Percentiles rank a stretch among this genome's conserved stretches.
Conservation (phyloP, 495 filamentous ascomycete species). For the Cercophora scortea region DNA sequence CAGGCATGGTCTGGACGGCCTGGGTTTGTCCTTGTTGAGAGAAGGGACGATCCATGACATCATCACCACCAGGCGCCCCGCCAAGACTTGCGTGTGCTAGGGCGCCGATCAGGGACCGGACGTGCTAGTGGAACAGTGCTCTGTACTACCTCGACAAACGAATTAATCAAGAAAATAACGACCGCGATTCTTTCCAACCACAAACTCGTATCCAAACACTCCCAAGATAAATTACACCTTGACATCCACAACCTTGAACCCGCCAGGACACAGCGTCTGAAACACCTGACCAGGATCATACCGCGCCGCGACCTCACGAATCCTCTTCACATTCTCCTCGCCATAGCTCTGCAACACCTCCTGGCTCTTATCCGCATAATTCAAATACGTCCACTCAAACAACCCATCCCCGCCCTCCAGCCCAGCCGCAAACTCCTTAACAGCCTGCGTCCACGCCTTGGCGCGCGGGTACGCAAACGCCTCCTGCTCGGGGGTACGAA, state of each 20-base stretch:
- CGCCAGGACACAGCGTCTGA: conserved; percentile 34
- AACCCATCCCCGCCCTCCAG: conserved; percentile 11
- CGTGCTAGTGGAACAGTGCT: too few relatives aligned
- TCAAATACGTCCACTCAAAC: conserved; percentile 25
- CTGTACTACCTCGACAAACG: too few relatives aligned
- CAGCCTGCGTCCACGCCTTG: conserved; percentile 4
- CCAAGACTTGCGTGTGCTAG: too few relatives aligned
- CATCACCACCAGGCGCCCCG: too few relatives aligned
- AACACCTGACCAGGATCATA: conserved; percentile 47
- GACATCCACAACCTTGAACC: conserved; percentile 23
- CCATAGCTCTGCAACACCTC: conserved; percentile 43
- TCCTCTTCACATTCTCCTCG: conserved; percentile 25
- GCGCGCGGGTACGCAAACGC: conserved; percentile 5
- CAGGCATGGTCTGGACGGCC: too few relatives aligned
- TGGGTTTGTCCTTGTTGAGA: too few relatives aligned
- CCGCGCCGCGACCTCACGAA: conserved; percentile 29
- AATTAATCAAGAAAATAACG: too few relatives aligned
- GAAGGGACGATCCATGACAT: too few relatives aligned
- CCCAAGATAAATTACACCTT: background rate
- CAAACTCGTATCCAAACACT: too few relatives aligned
- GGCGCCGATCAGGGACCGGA: too few relatives aligned
- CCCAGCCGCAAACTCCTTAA: conserved; percentile 8
- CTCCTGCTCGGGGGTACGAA: conserved; percentile 15
- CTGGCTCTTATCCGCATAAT: conserved; percentile 37
- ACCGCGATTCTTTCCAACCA: too few relatives aligned